Evolutionary conservation across 148 eudicot species (phyloP).

Genomic region (Rhododendron griersonianum): DNA sequence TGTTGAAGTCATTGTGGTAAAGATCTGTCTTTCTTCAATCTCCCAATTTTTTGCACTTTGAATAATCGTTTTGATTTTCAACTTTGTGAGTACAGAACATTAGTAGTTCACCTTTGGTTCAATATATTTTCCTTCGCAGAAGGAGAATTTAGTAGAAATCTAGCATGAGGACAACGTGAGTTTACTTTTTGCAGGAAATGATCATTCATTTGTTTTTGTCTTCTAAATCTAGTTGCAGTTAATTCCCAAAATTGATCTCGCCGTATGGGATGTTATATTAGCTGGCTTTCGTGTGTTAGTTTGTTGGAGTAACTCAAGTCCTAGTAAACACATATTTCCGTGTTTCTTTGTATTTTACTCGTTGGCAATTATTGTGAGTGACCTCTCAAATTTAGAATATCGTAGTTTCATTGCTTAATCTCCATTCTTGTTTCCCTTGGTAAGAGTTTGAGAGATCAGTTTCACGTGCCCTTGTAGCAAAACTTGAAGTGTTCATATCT

Average conservation of each 20-base stretch:
- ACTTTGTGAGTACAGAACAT: neutral
- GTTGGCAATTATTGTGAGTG: neutral
- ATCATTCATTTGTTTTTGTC: neutral
- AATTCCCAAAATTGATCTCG: neutral
- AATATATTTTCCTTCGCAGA: too few species aligned
- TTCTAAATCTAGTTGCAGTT: neutral
- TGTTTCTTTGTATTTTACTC: too few species aligned
- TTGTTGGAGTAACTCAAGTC: neutral
- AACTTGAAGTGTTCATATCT: neutral
- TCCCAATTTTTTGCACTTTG: neutral
- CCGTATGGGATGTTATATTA: neutral
- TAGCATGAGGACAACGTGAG: neutral
- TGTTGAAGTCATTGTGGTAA: slow-evolving; percentile 53
- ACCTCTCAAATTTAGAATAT: neutral
- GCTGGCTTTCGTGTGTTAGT: neutral
- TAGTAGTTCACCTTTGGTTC: neutral
- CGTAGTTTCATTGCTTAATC: neutral
- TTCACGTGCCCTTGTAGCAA: too few species aligned
- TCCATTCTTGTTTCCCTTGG: neutral
- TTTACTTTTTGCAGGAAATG: neutral
- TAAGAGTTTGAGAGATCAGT: neutral
- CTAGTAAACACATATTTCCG: too few species aligned
- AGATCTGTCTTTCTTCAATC: neutral
- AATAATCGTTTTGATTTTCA: neutral
- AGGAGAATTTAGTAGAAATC: neutral